Evolutionary conservation across 2,329 filamentous ascomycete species (phyloP), one percentile per base, ranked within the genome.

Genomic region (Diplodia seriata): DNA sequence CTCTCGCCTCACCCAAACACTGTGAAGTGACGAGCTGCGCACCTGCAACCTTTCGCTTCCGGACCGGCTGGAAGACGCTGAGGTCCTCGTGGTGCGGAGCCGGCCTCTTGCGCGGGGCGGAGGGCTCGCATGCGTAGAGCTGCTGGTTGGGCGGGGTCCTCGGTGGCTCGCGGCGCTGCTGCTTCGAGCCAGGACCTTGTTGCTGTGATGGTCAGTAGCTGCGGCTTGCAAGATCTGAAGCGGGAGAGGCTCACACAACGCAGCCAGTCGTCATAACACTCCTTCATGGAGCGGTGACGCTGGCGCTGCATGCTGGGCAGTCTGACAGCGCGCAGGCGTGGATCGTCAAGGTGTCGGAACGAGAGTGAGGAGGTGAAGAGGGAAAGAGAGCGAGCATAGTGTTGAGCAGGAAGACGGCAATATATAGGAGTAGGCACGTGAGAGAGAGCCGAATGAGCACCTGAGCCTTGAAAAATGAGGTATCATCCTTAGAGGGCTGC

Each of bases 201-300:
- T 6, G 3, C 43, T 2, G 3, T 20, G 6, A 9, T 11, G 7
- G 18, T 20, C 9, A 47, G 43, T 7, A 20, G 18, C 18, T 47
- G 43, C 18, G 7, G 18, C 18, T 47, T 3, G 2, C 2, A 20
- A 1, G 8, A n/a, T 2, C 2, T 47, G 43, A 9, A 47, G 43
- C 8, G 5, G 18, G 7, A 47, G 6, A 9, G 15, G 15, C 1
- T 23, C 23, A 23, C 18, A 2, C 18, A 15, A n/a, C 7, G 40
- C 7, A 5, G 4, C 2, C 2, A 0, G 1, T 15, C 5, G 3
- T 18, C 40, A 23, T 23, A 2, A 23, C 23, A 23, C 4, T 18
- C 40, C 4, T n/a, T 3, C 4, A 43, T 18, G 40, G 5, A 1
- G 15, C 4, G 7, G 38, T 11, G 6, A 33, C 9, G 31, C 5